phyloP scores from a whole-genome alignment of 805 yeast species.

The Phaffomyces thermotolerans region DNA sequence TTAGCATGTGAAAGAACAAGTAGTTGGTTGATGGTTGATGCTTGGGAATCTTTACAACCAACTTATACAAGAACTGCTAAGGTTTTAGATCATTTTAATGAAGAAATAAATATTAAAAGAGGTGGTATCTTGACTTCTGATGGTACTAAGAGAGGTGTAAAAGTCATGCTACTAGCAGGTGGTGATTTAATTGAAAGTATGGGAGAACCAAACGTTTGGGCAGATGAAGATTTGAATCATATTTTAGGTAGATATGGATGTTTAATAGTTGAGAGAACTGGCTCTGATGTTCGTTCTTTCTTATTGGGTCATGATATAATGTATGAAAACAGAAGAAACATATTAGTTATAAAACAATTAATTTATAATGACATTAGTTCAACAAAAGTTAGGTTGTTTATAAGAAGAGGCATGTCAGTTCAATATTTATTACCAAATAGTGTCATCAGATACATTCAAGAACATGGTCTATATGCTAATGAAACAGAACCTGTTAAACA shows the following conservation, averaged over 20 bases:
- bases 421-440: constrained; percentile 91
- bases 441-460: constrained; percentile 91
- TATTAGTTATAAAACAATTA: constrained; percentile 88
- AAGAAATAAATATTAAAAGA: constrained; percentile 84
- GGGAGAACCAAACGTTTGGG: constrained; percentile 99
- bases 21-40: constrained; percentile 98
- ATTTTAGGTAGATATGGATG: constrained; percentile 95
- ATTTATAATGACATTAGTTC: constrained; percentile 95
- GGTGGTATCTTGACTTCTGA: constrained; percentile 67
- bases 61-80: constrained; percentile 89
- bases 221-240: constrained; percentile 90
- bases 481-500: constrained; percentile 93
- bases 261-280: constrained; percentile 92
- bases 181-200: constrained; percentile 96
- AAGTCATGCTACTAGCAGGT: constrained; percentile 94
- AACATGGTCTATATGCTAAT: constrained; percentile 75
- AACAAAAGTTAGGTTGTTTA: constrained; percentile 86
- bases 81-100: constrained; percentile 93
- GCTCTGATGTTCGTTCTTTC: constrained; percentile 90
- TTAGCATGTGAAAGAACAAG: constrained; percentile 95
- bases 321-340: constrained; percentile 94
- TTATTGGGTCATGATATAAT: constrained; percentile 89
- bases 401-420: constrained; percentile 93
- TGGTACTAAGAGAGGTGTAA: constrained; percentile 71
- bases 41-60: constrained; percentile 95